Base-by-base conservation (phyloP, 306 rosid genomes). In the Sophora flavescens region DNA sequence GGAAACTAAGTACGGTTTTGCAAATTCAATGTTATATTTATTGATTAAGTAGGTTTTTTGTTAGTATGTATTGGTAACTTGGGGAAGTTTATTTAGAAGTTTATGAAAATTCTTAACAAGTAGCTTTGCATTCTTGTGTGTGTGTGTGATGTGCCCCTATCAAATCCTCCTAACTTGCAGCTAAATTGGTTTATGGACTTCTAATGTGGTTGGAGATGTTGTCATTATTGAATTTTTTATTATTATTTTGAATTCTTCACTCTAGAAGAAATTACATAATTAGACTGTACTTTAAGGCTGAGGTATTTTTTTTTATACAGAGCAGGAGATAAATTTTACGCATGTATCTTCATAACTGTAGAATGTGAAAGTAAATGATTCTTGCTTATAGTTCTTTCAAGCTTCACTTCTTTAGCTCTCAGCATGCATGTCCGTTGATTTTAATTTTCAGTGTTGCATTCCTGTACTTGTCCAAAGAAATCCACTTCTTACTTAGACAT, bases 391-490 rank as follows among this genome's bases (percentile, higher is more conserved):
- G 6, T 53, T 63, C 44, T 63, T 60, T 69, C 52, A 75, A 69
- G 39, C 53, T 75, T 63, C 51, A 63, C 64, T 56, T 60, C n/a
- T 79, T 58, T 75, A 48, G 44, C 57, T 64, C 58, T 63, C 18
- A 28, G 79, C 9, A 8, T 26, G 45, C 42, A 17, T 36, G 63
- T 57, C 32, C 26, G 38, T 64, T 54, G 15, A 47, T 57, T 26
- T 63, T 72, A 72, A 78, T 54, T 48, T 35, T 68, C 45, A 12
- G 36, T 54, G 41, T 56, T 51, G 80, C 68, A 53, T 64, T 33
- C 81, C 39, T 59, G 70, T 78, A 47, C 65, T 80, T 64, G 51
- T 50, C 41, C 45, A 58, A 82, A 72, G 57, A 47, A 71, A 81
- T 75, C 61, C 36, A 51, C 48, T 74, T 80, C 69, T 60, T 32